Evolutionary conservation across 345 rosid genomes (phyloP).

Genomic region (Gossypium arboreum): DNA sequence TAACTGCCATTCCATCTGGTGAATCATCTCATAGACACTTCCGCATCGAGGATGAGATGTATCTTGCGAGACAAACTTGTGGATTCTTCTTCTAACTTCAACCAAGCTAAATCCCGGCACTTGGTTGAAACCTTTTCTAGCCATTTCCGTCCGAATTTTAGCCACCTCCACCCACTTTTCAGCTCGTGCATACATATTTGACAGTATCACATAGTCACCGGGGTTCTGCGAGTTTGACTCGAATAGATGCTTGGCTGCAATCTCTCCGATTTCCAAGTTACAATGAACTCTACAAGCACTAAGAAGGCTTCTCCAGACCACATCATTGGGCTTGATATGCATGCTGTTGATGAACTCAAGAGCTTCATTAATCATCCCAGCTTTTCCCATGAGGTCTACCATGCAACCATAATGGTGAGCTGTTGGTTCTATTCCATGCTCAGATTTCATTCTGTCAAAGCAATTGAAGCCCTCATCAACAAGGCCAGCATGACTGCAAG

Average conservation of each 20-base stretch:
- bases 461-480: slow-evolving; percentile 30
- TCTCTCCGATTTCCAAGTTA: slow-evolving; percentile 45
- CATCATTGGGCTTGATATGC: slow-evolving; percentile 51
- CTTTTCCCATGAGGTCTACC: slow-evolving; percentile 64
- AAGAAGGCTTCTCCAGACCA: slow-evolving; percentile 80
- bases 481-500: slow-evolving; percentile 45
- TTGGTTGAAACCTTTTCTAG: slow-evolving; percentile 35
- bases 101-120: slow-evolving; percentile 57
- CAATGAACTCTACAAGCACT: slow-evolving; percentile 54
- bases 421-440: slow-evolving; percentile 47
- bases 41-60: slow-evolving; percentile 35
- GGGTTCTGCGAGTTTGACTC: slow-evolving; percentile 40
- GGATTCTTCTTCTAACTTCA: slow-evolving; percentile 41
- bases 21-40: slow-evolving; percentile 53
- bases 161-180: slow-evolving; percentile 57
- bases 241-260: slow-evolving; percentile 43
- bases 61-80: slow-evolving; percentile 66
- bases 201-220: slow-evolving; percentile 53
- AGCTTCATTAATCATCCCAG: slow-evolving; percentile 58
- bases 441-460: slow-evolving; percentile 33
- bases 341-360: slow-evolving; percentile 48
- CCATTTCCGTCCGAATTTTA: slow-evolving; percentile 39
- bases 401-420: slow-evolving; percentile 67
- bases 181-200: slow-evolving; percentile 52
- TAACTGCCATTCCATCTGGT: slow-evolving; percentile 90